A percentile compares a stretch with the other conserved stretches of the same genome.
These are phyloP conservation scores for Rutstroemia sp. DNA, from an alignment of 2,329 filamentous ascomycete species.

Conservation along the genomic window DNA sequence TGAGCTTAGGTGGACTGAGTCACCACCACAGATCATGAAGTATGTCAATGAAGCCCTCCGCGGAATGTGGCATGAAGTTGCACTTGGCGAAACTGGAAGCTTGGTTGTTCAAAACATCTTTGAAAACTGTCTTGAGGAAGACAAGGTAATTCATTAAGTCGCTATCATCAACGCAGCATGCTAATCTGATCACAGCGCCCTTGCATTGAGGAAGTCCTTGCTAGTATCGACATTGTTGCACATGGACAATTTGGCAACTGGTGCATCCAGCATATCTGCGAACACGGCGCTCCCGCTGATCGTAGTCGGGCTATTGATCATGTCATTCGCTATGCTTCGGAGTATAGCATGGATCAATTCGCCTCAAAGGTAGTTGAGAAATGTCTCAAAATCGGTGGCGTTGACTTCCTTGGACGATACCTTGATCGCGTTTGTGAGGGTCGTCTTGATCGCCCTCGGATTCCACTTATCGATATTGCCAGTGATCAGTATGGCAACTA, in stretches of 20 bases:
- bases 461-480: slow-evolving; percentile 95
- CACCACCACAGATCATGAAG: slow-evolving; percentile 96
- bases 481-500: slow-evolving; percentile 99
- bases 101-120: slow-evolving; percentile 99
- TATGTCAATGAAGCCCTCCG: slow-evolving; percentile 92
- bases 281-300: slow-evolving; percentile 86
- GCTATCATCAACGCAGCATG: not conserved
- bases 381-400: slow-evolving; percentile 90
- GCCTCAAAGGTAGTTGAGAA: slow-evolving; percentile 99
- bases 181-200: slow-evolving; percentile 59
- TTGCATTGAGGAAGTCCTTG: slow-evolving; percentile 92
- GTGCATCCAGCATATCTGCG: slow-evolving; percentile 99
- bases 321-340: slow-evolving; percentile 84
- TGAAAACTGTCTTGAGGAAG: slow-evolving; percentile 96
- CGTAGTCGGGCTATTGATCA: slow-evolving; percentile 92
- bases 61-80: slow-evolving; percentile 99
- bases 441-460: slow-evolving; percentile 82
- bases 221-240: slow-evolving; percentile 91
- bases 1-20: slow-evolving; percentile 90
- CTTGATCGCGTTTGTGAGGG: slow-evolving; percentile 91
- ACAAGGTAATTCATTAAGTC: slow-evolving; percentile 61
- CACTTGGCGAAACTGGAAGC: slow-evolving; percentile 92
- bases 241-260: slow-evolving; percentile 98
- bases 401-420: slow-evolving; percentile 86
- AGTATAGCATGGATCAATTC: slow-evolving; percentile 99